Evolutionary conservation across 2,329 filamentous ascomycete genomes (phyloP), one percentile per base, ranked within the genome.

Genomic region (Achaetomium macrosporum): DNA sequence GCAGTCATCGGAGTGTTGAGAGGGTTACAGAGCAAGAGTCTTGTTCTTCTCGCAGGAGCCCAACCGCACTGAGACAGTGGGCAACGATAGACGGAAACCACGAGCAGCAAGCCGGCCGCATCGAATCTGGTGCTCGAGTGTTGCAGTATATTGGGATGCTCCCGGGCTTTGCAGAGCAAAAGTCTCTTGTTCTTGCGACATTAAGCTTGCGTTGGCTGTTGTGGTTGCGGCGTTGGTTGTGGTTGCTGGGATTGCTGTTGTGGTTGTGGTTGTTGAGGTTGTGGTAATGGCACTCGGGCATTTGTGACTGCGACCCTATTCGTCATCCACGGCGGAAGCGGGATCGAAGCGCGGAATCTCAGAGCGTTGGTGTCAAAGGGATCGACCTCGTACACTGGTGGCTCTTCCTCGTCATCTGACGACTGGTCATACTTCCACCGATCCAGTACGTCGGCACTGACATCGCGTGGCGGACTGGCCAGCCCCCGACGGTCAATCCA

Each of bases 351-450:
- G 37, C 82, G 73, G 61, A 83, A 85, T 61, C 77, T 81, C 61
- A 85, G 69, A 19, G 80, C 77, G 19, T 73, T 72, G 15, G 76
- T 78, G 61, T 81, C 80, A 60, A 78, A 84, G 36, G 85, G 87
- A 65, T 96, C 90, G 53, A 91, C 78, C 51, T 85, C 79, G 73
- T 90, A 90, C 55, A 84, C 76, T 20, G 85, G 77, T 51, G 84
- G 81, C 53, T 90, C 87, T 48, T 91, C 87, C 43, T 95, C 89
- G 56, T 90, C 88, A 62, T 95, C 88, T 25, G 85, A 84, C 63
- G 92, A 88, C 41, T 86, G 83, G 64, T 95, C 89, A 71, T 89
- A 95, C 71, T 90, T 95, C 80, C 87, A 96, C 56, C 84, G 81
- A 65, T 92, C 88, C 25, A 71, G 73, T 52, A 77, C 71, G 46